phyloP scores from a whole-genome alignment of 2,329 filamentous ascomycete genomes.

The Pseudocercospora fuligena region DNA sequence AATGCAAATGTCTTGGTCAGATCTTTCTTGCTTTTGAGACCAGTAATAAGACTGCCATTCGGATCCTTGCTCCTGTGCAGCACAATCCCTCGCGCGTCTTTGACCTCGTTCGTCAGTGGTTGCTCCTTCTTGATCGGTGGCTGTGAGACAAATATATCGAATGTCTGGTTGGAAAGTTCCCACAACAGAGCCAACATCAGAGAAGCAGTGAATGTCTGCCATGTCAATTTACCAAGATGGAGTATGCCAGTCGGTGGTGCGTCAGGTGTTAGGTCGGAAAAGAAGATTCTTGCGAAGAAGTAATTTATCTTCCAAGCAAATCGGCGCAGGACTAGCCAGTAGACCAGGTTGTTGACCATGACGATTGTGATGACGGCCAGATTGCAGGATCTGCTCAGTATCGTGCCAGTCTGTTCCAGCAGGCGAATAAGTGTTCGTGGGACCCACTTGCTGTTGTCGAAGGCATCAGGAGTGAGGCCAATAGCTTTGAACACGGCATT shows the following conservation, averaged over 20 bases:
- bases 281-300: conserved; percentile 72
- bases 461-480: conserved; percentile 6
- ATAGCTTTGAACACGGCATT: conserved; percentile 1
- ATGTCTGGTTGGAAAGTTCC: conserved; percentile 76
- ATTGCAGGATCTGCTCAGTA: conserved; percentile 28
- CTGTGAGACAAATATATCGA: conserved; percentile 78
- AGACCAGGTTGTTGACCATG: conserved; percentile 53
- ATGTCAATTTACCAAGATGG: conserved; percentile 26
- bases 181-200: conserved; percentile 73
- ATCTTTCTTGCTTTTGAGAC: conserved; percentile 81
- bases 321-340: conserved; percentile 66
- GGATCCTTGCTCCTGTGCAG: conserved; percentile 62
- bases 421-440: conserved; percentile 12
- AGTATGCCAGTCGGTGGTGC: conserved; percentile 61
- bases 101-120: conserved; percentile 82
- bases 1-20: conserved; percentile 82
- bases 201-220: conserved; percentile 58
- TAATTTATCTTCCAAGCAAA: conserved; percentile 72
- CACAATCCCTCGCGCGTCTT: conserved; percentile 45
- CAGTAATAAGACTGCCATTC: conserved; percentile 85
- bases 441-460: conserved; percentile 3
- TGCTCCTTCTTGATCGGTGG: conserved; percentile 83
- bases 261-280: conserved; percentile 72
- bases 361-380: conserved; percentile 25
- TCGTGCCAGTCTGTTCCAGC: conserved; percentile 20